Conservation (phyloP, 441 rosid species). For the Mallotus repandus region DNA sequence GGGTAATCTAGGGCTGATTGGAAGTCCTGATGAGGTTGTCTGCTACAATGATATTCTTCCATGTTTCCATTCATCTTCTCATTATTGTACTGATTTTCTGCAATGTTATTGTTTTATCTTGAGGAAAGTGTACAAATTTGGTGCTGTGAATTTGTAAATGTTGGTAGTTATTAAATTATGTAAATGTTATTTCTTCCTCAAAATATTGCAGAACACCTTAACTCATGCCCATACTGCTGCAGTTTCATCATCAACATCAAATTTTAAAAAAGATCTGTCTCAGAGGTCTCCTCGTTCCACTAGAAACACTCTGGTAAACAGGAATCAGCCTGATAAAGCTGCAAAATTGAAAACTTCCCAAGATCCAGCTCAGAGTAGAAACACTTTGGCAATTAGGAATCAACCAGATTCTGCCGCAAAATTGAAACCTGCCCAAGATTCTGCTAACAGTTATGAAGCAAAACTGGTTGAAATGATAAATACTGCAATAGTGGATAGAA, state of each 20-base stretch:
- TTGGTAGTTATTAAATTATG: slow-evolving; percentile 14
- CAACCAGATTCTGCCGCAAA: slow-evolving; percentile 42
- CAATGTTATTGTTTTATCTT: background rate
- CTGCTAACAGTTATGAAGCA: slow-evolving; percentile 59
- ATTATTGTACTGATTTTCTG: background rate
- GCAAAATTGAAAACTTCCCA: slow-evolving; percentile 44
- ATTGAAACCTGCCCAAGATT: slow-evolving; percentile 50
- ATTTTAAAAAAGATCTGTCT: slow-evolving; percentile 34
- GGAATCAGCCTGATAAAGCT: slow-evolving; percentile 43
- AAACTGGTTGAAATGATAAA: slow-evolving; percentile 86
- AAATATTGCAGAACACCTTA: slow-evolving; percentile 52
- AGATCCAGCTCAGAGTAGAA: slow-evolving; percentile 32
- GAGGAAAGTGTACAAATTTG: slow-evolving; percentile 5
- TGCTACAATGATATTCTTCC: background rate
- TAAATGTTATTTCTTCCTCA: slow-evolving; percentile 15
- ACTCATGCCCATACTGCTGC: slow-evolving; percentile 48
- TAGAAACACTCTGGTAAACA: slow-evolving; percentile 30
- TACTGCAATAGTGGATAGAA: slow-evolving; percentile 84
- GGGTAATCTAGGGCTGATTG: background rate
- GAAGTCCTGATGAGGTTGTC: background rate
- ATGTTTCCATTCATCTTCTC: background rate
- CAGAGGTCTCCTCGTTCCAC: slow-evolving; percentile 39
- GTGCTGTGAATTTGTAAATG: background rate
- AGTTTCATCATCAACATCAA: slow-evolving; percentile 47
- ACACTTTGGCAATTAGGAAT: slow-evolving; percentile 31